These are phyloP conservation scores for Talaromyces islandicus DNA, from an alignment of 2,329 filamentous ascomycete genomes.

Conservation along the genomic window DNA sequence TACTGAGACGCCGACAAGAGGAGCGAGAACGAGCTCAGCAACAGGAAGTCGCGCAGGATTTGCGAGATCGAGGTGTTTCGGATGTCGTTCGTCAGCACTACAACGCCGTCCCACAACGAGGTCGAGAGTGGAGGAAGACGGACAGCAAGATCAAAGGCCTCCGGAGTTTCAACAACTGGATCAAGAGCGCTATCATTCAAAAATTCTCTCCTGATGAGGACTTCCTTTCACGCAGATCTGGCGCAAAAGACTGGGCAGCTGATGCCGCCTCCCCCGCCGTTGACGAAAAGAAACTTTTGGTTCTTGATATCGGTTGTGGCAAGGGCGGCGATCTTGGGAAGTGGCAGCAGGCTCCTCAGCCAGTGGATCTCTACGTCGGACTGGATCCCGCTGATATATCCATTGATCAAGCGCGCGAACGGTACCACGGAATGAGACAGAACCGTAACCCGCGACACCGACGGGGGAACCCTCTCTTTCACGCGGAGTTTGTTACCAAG, in stretches of 20 bases:
- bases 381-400: conserved; percentile 89
- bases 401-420: conserved; percentile 81
- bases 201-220: conserved; percentile 85
- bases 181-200: conserved; percentile 95
- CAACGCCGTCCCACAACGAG: conserved; percentile 89
- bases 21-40: conserved; percentile 38
- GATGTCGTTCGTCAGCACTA: conserved; percentile 92
- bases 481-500: conserved; percentile 82
- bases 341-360: conserved; percentile 90
- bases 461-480: conserved; percentile 59
- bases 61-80: conserved; percentile 56
- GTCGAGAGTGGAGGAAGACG: conserved; percentile 88
- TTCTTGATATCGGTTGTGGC: conserved; percentile 91
- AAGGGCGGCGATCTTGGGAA: conserved; percentile 95
- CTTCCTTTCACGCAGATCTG: conserved; percentile 50
- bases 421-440: conserved; percentile 65
- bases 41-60: conserved; percentile 29
- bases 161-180: conserved; percentile 95
- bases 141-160: conserved; percentile 94
- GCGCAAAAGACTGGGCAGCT: conserved; percentile 39
- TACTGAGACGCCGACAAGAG: conserved; percentile 36
- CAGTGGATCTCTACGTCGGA: conserved; percentile 88
- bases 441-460: conserved; percentile 49
- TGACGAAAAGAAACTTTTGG: conserved; percentile 58
- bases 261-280: conserved; percentile 25